phyloP scores from a whole-genome alignment of 331 rosid genomes.

The Quercus phellos region DNA sequence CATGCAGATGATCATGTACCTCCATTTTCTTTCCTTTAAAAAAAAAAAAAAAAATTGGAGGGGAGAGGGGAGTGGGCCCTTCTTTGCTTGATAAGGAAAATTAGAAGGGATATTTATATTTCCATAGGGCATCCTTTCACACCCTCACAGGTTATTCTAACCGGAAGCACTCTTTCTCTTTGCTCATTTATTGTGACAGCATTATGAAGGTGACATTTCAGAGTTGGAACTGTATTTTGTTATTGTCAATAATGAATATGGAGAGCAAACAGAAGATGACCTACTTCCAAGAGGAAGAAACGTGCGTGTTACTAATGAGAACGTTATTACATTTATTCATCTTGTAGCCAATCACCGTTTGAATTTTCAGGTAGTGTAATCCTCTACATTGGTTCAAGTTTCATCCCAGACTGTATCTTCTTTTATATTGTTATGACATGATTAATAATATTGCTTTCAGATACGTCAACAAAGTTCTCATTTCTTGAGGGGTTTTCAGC shows the following conservation, averaged over 20 bases:
- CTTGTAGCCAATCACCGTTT: slow-evolving; percentile 97
- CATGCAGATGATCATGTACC: not conserved
- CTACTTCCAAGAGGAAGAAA: slow-evolving; percentile 78
- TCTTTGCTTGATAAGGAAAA: not conserved
- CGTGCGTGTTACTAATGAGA: slow-evolving; percentile 72
- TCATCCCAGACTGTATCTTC: slow-evolving; percentile 1
- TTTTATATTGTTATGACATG: slow-evolving; percentile 2
- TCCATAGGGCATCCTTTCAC: not conserved
- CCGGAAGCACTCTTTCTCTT: not conserved
- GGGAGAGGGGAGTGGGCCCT: not conserved
- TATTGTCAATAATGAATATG: slow-evolving; percentile 88
- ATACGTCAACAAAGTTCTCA: slow-evolving; percentile 97
- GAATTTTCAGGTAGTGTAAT: slow-evolving; percentile 74
- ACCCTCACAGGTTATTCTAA: not conserved
- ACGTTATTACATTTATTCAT: slow-evolving; percentile 89
- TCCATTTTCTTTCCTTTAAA: not conserved
- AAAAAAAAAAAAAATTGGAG: too few species aligned
- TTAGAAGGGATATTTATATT: not conserved
- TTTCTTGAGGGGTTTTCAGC: slow-evolving; percentile 96
- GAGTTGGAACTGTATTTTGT: slow-evolving; percentile 88
- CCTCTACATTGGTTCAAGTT: slow-evolving; percentile 15
- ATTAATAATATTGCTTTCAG: slow-evolving; percentile 31
- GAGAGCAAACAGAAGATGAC: slow-evolving; percentile 96
- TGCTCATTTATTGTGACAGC: slow-evolving; percentile 45
- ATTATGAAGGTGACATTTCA: slow-evolving; percentile 68